These are phyloP conservation scores for Aureobasidium namibiae DNA, from an alignment of 2,329 filamentous ascomycete genomes.

Conservation along the genomic window DNA sequence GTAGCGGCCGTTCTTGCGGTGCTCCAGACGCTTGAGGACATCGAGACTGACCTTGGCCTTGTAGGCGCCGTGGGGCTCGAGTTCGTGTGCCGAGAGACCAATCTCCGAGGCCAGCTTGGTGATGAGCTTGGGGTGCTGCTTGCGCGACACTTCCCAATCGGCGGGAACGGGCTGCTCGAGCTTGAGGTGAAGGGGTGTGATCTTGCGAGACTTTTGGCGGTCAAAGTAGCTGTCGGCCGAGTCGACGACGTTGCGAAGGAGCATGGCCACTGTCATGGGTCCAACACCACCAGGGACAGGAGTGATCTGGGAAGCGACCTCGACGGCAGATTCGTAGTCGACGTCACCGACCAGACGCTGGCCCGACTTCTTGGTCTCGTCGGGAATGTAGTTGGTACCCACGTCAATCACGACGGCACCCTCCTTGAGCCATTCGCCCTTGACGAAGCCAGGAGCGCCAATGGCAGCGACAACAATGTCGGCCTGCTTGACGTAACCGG, in stretches of 20 bases:
- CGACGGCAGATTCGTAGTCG: constrained; percentile 73
- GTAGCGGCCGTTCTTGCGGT: constrained; percentile 83
- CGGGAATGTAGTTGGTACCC: constrained; percentile 90
- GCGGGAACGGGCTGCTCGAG: constrained; percentile 78
- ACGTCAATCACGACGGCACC: constrained; percentile 96
- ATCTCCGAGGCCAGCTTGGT: constrained; percentile 76
- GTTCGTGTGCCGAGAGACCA: constrained; percentile 77
- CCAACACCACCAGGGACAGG: constrained; percentile 95
- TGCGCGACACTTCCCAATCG: constrained; percentile 84
- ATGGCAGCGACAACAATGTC: constrained; percentile 91
- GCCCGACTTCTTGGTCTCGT: constrained; percentile 83
- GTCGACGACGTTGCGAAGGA: constrained; percentile 89
- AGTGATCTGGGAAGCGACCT: constrained; percentile 88
- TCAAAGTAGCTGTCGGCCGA: constrained; percentile 76
- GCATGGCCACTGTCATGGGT: constrained; percentile 98
- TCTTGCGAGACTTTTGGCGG: constrained; percentile 68
- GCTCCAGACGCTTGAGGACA: constrained; percentile 72
- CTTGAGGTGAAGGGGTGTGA: constrained; percentile 76
- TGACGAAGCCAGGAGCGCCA: constrained; percentile 77
- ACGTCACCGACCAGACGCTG: constrained; percentile 91
- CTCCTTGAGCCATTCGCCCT: constrained; percentile 91
- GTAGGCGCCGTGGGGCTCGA: constrained; percentile 89
- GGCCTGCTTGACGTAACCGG: constrained; percentile 68
- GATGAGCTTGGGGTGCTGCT: constrained; percentile 87
- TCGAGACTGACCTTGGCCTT: constrained; percentile 91